Conservation (phyloP, 1,139 yeast genomes). For the Kodamaea anthophila region DNA sequence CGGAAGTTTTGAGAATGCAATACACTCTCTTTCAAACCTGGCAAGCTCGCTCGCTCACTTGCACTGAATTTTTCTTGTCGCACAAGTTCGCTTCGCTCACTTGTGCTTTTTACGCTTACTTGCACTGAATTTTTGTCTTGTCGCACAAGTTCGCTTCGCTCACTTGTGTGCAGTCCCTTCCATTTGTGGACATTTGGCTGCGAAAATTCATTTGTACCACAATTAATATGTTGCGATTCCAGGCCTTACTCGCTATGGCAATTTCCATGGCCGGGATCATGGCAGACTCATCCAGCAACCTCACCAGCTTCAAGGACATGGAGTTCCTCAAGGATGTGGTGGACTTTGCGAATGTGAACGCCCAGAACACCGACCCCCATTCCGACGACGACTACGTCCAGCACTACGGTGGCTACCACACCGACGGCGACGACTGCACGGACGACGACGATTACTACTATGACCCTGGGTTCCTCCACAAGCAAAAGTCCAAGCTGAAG, state of each 20-base stretch:
- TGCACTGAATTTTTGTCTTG: too few species aligned
- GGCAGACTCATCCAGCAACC: conserved; percentile 1
- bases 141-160: too few species aligned
- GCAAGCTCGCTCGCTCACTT: too few species aligned
- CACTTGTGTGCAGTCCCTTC: too few species aligned
- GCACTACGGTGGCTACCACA: conserved; percentile 1
- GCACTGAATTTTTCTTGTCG: too few species aligned
- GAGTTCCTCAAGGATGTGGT: conserved; percentile 7
- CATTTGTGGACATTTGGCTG: conserved; percentile 2
- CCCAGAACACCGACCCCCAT: conserved; percentile 3
- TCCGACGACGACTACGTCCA: conserved; percentile 1
- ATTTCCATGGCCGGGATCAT: background rate
- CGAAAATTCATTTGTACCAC: conserved; percentile 5
- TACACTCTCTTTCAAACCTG: too few species aligned
- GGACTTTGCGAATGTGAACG: conserved; percentile 7
- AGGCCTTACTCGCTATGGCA: conserved; percentile 2
- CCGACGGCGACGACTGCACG: conserved; percentile 3
- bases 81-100: too few species aligned
- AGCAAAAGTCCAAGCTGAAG: conserved; percentile 7
- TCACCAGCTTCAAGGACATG: conserved; percentile 4
- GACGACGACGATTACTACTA: conserved; percentile 5
- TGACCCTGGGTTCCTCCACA: conserved; percentile 4
- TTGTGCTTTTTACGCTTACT: too few species aligned
- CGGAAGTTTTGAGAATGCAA: too few species aligned
- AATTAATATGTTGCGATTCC: conserved; percentile 1